Evolutionary conservation across 2,329 filamentous ascomycete species (phyloP).

Genomic region (Fusarium cicatricum): DNA sequence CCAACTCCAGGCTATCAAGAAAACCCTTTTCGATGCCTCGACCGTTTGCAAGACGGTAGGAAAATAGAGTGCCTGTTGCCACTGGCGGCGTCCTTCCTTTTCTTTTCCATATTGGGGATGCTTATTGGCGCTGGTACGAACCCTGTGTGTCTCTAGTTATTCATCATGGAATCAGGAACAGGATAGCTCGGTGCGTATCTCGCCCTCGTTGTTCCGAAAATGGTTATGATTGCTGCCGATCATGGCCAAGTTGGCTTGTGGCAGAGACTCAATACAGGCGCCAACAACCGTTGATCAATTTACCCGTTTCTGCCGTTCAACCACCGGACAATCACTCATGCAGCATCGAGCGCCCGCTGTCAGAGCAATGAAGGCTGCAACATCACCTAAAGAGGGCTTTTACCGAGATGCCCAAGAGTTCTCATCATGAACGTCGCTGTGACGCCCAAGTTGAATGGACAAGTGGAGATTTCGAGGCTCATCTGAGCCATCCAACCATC

Average conservation of each 20-base stretch:
- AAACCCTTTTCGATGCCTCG: not conserved
- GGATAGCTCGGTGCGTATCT: conserved; percentile 15
- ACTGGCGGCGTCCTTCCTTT: conserved; percentile 1
- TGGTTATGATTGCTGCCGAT: conserved; percentile 27
- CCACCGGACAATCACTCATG: conserved; percentile 2
- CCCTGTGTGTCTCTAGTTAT: conserved; percentile 16
- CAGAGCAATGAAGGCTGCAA: not conserved
- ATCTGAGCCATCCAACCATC: not conserved
- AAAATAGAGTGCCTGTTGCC: not conserved
- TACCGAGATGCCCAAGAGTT: not conserved
- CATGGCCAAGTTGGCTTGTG: conserved; percentile 19
- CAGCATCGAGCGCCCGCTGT: not conserved
- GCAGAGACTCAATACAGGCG: not conserved
- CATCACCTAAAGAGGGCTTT: not conserved
- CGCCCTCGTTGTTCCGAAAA: conserved; percentile 20
- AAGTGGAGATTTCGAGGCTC: conserved; percentile 17
- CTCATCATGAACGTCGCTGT: not conserved
- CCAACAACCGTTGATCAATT: conserved; percentile 21
- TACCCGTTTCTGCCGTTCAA: conserved; percentile 23
- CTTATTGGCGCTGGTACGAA: conserved; percentile 3
- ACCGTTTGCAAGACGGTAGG: not conserved
- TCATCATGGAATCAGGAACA: conserved; percentile 31
- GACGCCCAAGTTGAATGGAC: conserved; percentile 4
- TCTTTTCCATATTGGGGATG: not conserved
- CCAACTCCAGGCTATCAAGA: not conserved